Conservation (phyloP, 2,329 filamentous ascomycete species). For the Aspergillus awamori region DNA sequence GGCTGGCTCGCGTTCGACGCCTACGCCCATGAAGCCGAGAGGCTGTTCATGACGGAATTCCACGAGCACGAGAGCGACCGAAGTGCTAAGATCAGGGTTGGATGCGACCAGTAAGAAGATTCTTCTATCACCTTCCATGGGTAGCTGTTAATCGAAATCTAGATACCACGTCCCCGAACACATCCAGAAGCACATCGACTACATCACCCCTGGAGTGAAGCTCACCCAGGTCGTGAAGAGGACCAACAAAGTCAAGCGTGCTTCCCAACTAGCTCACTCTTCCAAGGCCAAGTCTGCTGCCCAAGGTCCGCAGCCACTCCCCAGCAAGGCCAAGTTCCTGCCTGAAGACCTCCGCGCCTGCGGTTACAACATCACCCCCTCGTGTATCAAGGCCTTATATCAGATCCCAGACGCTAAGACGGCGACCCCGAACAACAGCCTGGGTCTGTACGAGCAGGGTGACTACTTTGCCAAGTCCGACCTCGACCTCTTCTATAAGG, state of each 20-base stretch:
- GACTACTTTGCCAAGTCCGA: constrained; percentile 57
- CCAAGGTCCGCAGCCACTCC: background rate
- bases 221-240: constrained; percentile 42
- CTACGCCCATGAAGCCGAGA: constrained; percentile 57
- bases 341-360: constrained; percentile 47
- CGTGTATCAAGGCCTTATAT: constrained; percentile 57
- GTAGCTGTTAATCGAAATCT: background rate
- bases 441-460: constrained; percentile 58
- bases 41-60: constrained; percentile 57
- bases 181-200: constrained; percentile 56
- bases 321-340: constrained; percentile 14
- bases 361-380: constrained; percentile 59
- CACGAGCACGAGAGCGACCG: constrained; percentile 52
- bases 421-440: constrained; percentile 50
- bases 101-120: constrained; percentile 41
- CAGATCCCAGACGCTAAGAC: constrained; percentile 46
- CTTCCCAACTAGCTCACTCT: constrained; percentile 22
- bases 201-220: constrained; percentile 59
- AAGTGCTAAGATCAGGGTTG: constrained; percentile 33
- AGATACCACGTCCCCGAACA: constrained; percentile 55
- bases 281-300: constrained; percentile 12
- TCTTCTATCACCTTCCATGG: too few species aligned
- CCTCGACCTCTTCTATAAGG: constrained; percentile 53
- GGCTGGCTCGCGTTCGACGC: constrained; percentile 61
- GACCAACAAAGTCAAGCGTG: constrained; percentile 24